Evolutionary conservation across 2,329 filamentous ascomycete species (phyloP).

Genomic region (Aspergillus amoenus): DNA sequence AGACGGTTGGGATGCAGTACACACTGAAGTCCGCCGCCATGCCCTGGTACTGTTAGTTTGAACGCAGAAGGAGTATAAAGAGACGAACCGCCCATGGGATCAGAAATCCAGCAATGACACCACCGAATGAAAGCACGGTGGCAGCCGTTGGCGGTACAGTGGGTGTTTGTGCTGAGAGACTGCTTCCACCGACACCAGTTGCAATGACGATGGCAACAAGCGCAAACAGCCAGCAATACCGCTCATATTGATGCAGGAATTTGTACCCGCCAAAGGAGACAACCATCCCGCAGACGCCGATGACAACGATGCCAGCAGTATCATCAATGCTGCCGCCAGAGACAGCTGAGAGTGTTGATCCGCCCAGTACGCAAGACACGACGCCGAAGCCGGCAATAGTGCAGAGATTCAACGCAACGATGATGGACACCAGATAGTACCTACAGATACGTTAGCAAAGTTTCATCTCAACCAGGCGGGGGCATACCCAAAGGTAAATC

Average conservation of each 20-base stretch:
- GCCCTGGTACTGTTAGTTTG: background rate
- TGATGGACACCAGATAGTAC: conserved; percentile 4
- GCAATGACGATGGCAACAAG: conserved; percentile 9
- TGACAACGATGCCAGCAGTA: conserved; percentile 11
- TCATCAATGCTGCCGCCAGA: conserved; percentile 9
- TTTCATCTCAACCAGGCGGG: too few species aligned
- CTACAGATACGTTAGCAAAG: background rate
- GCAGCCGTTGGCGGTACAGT: conserved; percentile 5
- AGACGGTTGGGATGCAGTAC: conserved; percentile 10
- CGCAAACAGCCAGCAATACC: conserved; percentile 11
- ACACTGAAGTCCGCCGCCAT: conserved; percentile 12
- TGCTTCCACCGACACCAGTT: conserved; percentile 7
- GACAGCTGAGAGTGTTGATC: conserved; percentile 4
- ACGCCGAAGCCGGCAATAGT: conserved; percentile 11
- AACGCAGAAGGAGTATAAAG: too few species aligned
- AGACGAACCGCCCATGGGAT: conserved; percentile 12
- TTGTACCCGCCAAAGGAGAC: conserved; percentile 12
- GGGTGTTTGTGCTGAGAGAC: background rate
- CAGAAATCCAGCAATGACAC: conserved; percentile 10
- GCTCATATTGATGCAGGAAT: conserved; percentile 13
- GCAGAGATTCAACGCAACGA: conserved; percentile 10
- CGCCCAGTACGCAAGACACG: conserved; percentile 2
- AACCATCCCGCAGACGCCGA: conserved; percentile 11
- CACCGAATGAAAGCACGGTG: conserved; percentile 8
- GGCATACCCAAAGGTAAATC: conserved; percentile 8